Base-by-base conservation (phyloP, 257 asterid genomes). In the Fraxinus americana region DNA sequence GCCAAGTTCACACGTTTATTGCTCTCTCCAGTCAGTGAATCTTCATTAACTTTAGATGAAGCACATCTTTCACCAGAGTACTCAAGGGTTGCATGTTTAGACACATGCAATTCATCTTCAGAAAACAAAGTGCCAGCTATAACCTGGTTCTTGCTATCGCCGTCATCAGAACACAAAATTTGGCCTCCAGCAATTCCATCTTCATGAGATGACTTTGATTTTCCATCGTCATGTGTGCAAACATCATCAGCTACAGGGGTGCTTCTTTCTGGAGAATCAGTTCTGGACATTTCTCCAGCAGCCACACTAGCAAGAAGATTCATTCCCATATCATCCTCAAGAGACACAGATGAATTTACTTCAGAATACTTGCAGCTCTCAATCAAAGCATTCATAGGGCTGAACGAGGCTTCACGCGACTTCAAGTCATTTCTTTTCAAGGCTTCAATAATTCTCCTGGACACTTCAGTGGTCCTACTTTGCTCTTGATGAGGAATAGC, bases 231-330 rank as follows among this genome's bases (percentile, higher is more conserved):
- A 59, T 72, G 81, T 25, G 34, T 8, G 74, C 85, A 75, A 45
- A 80, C 84, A 76, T 87, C 90, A 45, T 85, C 85, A 76, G 38
- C 88, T 38, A 73, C 82, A 21, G 77, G 83, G 66, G 75, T 71
- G 50, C 75, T 78, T 80, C 80, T 82, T 77, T 84, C 85, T 16
- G 81, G 71, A 79, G 84, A 84, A 80, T 81, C 84, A 35, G 72
- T 39, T 63, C 86, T 82, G 17, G 84, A 86, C 83, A 86, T 89
- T 78, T 89, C 90, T 67, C 86, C 87, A 23, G 92, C 80, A 70
- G 93, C 93, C 71, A 89, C 94, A 80, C 92, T 87, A 36, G 93
- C 93, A 70, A 89, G 91, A 41, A 89, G 88, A 85, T 89, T 89
- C 90, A 89, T 89, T 59, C 91, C 91, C 69, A 73, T 79, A 80